Base-by-base conservation (phyloP, 345 rosid species). In the Noccaea bulbosa region DNA sequence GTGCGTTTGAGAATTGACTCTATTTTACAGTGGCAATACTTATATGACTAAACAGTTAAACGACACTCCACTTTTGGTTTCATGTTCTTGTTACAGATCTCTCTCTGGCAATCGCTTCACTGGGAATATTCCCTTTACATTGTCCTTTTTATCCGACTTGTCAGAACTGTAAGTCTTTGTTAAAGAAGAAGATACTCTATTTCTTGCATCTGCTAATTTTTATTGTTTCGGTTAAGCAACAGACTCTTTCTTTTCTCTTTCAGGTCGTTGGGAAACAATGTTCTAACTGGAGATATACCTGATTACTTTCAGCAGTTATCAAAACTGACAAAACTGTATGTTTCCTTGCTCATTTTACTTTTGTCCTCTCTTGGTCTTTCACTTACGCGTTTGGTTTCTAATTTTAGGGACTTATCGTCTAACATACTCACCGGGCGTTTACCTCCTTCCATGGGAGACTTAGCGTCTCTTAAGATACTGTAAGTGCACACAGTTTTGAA, bases 181-280 rank as follows among this genome's bases (percentile, higher is more conserved):
- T 38, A 59, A 17, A 63, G 20, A 38, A 63, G 20, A 38, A 38
- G 55, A 50, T 58, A 67, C 37, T 6, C 34, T 41, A 30, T 41
- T 44, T 71, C 61, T 67, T 38, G 57, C 44, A 20, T 66, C 12
- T 8, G 45, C 11, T 27, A 53, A n/a, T 32, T 53, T 2, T n/a
- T 58, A 1, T 27, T 54, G 2, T 61, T 45, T 39, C 0, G 11
- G 70, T 38, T 30, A 39, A 30, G 30, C n/a, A 38, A n/a, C 30
- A 54, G 6, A 40, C 46, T 55, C 60, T 54, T 53, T 16, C 57
- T 52, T 69, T 4, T 70, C 66, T 43, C 62, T 63, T 62, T 27
- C 82, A 94, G 97, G 84, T 80, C 85, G n/a, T 72, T 94, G 55
- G 80, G 80, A 63, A 81, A 84, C 75, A 94, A 94, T 72, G 77